Conservation (phyloP, 225 moss, liverwort and hornwort genomes). For the Bryoerythrophyllum caledonicum region DNA sequence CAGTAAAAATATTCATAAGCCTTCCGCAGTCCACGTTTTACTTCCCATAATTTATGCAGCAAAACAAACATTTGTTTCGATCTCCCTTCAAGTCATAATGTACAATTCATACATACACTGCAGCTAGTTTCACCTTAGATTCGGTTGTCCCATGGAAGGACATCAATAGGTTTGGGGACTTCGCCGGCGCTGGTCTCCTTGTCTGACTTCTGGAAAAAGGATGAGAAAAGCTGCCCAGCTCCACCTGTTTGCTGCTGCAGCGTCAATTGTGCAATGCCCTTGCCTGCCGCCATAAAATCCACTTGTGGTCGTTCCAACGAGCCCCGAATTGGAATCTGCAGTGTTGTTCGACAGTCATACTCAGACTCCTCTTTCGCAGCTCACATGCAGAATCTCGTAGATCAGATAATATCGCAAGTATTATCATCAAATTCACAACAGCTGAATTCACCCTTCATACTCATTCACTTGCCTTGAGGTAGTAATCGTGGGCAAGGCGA, state of each 20-base stretch:
- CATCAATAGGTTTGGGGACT: conserved; percentile 48
- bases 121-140: conserved; percentile 12
- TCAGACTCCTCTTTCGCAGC: neutral
- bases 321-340: conserved; percentile 77
- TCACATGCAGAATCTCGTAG: neutral
- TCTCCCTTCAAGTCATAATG: neutral
- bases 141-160: conserved; percentile 57
- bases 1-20: neutral
- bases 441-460: too few species aligned
- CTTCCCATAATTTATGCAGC: neutral
- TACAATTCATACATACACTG: neutral
- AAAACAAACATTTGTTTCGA: neutral
- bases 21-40: neutral
- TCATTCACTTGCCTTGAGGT: conserved; percentile 67
- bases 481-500: conserved; percentile 68
- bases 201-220: conserved; percentile 49
- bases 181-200: conserved; percentile 27
- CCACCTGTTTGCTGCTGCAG: conserved; percentile 55
- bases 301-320: conserved; percentile 69
- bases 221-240: conserved; percentile 52
- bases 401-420: neutral
- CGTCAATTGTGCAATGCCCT: conserved; percentile 76
- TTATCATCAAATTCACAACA: neutral
- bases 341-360: neutral
- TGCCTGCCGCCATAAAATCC: conserved; percentile 75